Evolutionary conservation across 345 rosid genomes (phyloP).

Genomic region (Laguncularia racemosa): DNA sequence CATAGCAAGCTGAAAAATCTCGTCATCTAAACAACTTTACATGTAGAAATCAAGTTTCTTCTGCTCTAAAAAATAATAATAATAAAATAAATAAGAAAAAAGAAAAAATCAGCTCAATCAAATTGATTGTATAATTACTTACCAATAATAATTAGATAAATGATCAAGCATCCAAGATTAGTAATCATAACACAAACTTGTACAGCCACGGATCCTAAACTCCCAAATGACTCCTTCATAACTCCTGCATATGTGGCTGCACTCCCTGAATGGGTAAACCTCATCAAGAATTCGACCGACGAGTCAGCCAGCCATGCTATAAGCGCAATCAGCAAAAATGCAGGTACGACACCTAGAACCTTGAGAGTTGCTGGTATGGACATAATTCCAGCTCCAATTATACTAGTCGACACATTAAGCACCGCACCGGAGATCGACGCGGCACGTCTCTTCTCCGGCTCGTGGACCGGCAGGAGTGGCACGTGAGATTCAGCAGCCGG

Average conservation of each 20-base stretch:
- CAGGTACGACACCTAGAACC: conserved; percentile 81
- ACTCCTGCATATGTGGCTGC: conserved; percentile 68
- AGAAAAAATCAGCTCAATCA: no score
- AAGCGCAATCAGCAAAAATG: conserved; percentile 38
- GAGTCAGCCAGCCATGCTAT: conserved; percentile 66
- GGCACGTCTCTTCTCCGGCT: conserved; percentile 11
- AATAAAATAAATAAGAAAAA: no score
- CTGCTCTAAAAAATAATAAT: no score
- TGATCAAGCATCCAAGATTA: conserved; percentile 65
- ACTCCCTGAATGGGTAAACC: conserved; percentile 50
- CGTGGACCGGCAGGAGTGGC: conserved; percentile 41
- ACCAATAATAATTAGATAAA: conserved; percentile 80
- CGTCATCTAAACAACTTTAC: no score
- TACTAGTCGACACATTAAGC: conserved; percentile 80
- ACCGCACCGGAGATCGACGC: conserved; percentile 69
- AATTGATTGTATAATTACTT: not conserved
- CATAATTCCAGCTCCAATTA: conserved; percentile 91
- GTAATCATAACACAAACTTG: conserved; percentile 59
- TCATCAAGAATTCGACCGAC: conserved; percentile 70
- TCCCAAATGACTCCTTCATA: conserved; percentile 77
- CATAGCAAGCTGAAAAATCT: no score
- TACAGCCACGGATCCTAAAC: conserved; percentile 44
- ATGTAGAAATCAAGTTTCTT: no score
- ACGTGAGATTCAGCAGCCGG: conserved; percentile 25
- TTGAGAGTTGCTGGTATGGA: conserved; percentile 77